phyloP scores from a whole-genome alignment of 2,329 filamentous ascomycete species.

The Aspergillus floridensis region DNA sequence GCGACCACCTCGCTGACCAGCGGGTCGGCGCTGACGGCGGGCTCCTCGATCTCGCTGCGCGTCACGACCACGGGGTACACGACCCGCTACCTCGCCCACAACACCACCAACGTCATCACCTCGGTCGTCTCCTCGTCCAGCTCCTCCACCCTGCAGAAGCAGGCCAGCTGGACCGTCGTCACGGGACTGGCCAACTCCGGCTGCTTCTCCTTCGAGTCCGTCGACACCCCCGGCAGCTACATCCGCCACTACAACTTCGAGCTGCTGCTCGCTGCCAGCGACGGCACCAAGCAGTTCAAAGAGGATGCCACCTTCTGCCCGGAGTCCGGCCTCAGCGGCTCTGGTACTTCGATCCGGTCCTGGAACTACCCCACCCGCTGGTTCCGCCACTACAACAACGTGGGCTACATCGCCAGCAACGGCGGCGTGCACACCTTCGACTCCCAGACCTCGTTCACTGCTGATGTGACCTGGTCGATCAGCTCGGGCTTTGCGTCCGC shows the following conservation, averaged over 20 bases:
- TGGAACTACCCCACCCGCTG: constrained; percentile 62
- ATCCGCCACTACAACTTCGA: constrained; percentile 57
- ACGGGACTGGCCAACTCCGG: constrained; percentile 55
- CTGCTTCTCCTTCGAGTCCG: constrained; percentile 62
- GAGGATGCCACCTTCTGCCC: constrained; percentile 66
- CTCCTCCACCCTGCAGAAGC: constrained; percentile 49
- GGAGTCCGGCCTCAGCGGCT: constrained; percentile 50
- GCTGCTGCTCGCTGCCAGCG: constrained; percentile 51
- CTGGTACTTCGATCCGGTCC: constrained; percentile 53
- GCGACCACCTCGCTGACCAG: constrained; percentile 47
- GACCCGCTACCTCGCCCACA: constrained; percentile 56
- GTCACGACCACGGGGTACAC: constrained; percentile 56
- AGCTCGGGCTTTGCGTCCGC: constrained; percentile 45
- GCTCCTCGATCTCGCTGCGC: constrained; percentile 53
- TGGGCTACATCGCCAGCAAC: constrained; percentile 52
- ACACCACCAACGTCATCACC: constrained; percentile 51
- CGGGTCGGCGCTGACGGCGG: constrained; percentile 49
- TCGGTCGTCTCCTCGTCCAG: constrained; percentile 55
- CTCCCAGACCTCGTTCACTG: constrained; percentile 47
- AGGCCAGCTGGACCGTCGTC: constrained; percentile 55
- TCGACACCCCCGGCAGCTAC: constrained; percentile 57
- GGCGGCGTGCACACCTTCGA: constrained; percentile 59
- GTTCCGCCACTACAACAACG: constrained; percentile 54
- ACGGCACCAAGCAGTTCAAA: constrained; percentile 55
- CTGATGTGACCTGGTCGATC: constrained; percentile 55